These are phyloP conservation scores for Acorus gramineus DNA, from an alignment of 106 monocot species.

Conservation along the genomic window DNA sequence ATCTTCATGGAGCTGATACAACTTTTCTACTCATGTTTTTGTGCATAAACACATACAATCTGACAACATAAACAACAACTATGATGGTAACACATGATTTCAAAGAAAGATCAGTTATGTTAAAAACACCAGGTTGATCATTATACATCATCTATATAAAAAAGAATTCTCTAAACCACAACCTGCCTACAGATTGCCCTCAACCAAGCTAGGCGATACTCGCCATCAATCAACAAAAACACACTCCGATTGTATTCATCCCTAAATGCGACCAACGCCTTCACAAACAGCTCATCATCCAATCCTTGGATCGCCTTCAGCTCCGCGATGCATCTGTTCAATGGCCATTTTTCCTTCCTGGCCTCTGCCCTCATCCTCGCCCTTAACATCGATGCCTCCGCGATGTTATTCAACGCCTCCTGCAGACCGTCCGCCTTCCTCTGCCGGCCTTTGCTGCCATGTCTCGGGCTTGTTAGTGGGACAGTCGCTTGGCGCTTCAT, in stretches of 20 bases:
- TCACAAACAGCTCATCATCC: slow-evolving; percentile 1
- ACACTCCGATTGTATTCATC: slow-evolving; percentile 3
- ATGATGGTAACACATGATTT: no score
- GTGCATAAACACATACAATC: background rate
- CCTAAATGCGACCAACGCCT: background rate
- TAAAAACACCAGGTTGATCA: no score
- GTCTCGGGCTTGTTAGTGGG: background rate
- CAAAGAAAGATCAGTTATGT: no score
- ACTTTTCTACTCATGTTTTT: background rate
- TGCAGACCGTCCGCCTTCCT: background rate
- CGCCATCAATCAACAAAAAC: background rate
- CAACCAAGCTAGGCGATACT: background rate
- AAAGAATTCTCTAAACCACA: no score
- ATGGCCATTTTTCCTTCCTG: slow-evolving; percentile 1
- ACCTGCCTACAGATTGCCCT: background rate
- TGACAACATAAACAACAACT: no score
- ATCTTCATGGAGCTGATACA: background rate
- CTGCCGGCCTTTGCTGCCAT: background rate
- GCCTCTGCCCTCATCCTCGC: background rate
- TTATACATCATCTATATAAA: no score
- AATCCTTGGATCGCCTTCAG: background rate
- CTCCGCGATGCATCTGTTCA: slow-evolving; percentile 1
- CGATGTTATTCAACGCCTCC: background rate
- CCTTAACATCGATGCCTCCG: background rate
- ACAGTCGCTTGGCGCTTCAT: background rate